phyloP scores from a whole-genome alignment of 345 rosid genomes.

The Pugionium cornutum region DNA sequence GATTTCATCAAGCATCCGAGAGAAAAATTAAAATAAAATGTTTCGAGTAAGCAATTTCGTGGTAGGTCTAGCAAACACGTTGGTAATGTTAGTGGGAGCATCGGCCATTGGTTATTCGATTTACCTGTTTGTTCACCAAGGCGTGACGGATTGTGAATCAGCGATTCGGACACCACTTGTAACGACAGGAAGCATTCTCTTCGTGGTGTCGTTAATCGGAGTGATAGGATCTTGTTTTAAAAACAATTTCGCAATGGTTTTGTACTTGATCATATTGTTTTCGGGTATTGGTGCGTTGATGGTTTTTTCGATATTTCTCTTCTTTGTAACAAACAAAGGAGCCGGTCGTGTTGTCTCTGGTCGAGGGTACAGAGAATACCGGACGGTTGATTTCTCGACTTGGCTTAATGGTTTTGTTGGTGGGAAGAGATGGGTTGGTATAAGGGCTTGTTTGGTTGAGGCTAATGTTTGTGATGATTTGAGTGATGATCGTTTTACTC shows the following conservation, averaged over 20 bases:
- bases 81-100: constrained; percentile 38
- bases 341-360: constrained; percentile 43
- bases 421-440: constrained; percentile 42
- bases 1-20: not conserved
- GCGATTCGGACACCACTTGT: constrained; percentile 37
- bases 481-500: constrained; percentile 34
- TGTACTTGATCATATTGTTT: constrained; percentile 36
- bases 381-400: constrained; percentile 37
- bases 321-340: constrained; percentile 43
- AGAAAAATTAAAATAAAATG: constrained; percentile 21
- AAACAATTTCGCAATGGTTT: constrained; percentile 34
- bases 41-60: constrained; percentile 42
- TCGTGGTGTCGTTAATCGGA: constrained; percentile 36
- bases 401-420: constrained; percentile 41
- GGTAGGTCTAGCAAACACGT: constrained; percentile 40
- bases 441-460: constrained; percentile 40
- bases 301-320: constrained; percentile 36
- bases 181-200: constrained; percentile 35
- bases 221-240: constrained; percentile 41
- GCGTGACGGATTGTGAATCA: constrained; percentile 33
- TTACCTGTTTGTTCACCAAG: constrained; percentile 40
- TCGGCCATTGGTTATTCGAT: constrained; percentile 41
- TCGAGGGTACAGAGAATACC: constrained; percentile 40
- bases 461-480: constrained; percentile 39
- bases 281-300: constrained; percentile 25